Percentiles rank a stretch among this genome's conserved stretches.
Conservation (phyloP, 1,284 basidiomycete species). For the Blastosporella zonata region DNA sequence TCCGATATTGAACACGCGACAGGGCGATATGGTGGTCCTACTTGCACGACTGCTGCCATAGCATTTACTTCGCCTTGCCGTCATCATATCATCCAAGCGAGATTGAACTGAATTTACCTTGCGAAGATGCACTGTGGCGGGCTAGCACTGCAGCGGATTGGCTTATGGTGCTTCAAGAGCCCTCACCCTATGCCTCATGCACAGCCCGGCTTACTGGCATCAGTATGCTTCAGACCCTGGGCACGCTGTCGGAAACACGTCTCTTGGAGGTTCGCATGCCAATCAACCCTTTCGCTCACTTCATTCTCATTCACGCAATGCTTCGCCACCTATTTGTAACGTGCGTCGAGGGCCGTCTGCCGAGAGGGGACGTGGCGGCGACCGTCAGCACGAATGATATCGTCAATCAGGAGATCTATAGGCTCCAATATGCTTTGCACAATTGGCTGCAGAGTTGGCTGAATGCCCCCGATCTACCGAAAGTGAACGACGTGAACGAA, state of each 20-base stretch:
- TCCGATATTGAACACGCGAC: conserved; percentile 14
- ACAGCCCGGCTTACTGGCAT: conserved; percentile 41
- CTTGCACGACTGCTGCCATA: conserved; percentile 54
- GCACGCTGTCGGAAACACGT: conserved; percentile 33
- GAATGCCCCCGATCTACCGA: conserved; percentile 41
- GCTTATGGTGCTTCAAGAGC: conserved; percentile 42
- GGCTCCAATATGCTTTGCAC: conserved; percentile 50
- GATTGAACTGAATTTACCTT: conserved; percentile 51
- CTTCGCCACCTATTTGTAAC: conserved; percentile 41
- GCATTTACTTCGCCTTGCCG: conserved; percentile 51
- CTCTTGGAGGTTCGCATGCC: conserved; percentile 31
- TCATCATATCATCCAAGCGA: conserved; percentile 48
- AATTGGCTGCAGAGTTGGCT: conserved; percentile 60
- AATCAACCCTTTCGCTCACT: conserved; percentile 54
- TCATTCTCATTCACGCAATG: conserved; percentile 60
- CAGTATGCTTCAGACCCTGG: conserved; percentile 38
- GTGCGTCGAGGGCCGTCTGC: conserved; percentile 24
- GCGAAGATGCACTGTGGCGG: conserved; percentile 53
- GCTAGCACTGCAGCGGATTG: conserved; percentile 50
- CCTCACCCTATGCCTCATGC: conserved; percentile 44
- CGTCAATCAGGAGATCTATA: conserved; percentile 29
- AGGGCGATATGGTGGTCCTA: conserved; percentile 53
- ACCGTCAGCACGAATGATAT: conserved; percentile 16
- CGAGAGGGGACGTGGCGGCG: conserved; percentile 10
- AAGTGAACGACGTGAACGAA: conserved; percentile 30